Evolutionary conservation across 2,329 filamentous ascomycete genomes (phyloP), one percentile per base, ranked within the genome.

Genomic region (Phyllosticta citriasiana): DNA sequence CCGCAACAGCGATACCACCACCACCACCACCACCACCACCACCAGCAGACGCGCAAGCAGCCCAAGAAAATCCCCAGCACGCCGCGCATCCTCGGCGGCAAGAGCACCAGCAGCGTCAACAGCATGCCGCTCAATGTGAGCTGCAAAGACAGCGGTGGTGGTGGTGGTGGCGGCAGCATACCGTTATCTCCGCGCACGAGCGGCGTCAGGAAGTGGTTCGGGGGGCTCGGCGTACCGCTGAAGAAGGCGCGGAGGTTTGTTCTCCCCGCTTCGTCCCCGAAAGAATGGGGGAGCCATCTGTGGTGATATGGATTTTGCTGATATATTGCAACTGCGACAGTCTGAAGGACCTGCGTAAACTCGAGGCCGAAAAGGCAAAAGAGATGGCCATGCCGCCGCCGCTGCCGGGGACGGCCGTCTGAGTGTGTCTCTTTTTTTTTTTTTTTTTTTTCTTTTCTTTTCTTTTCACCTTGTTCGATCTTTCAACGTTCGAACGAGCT

Each of bases 371-470:
- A 27, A 62, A 62, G 52, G 55, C 60, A 24, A 62, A 58, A 27
- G 60, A 62, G 33, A 62, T 62, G 60, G 25, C 60, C 19, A 62
- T 57, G 51, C 60, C 60, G 4, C 60, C 60, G 25, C 60, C 60
- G 47, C 47, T 62, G 19, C 60, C 60, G 8, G 60, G 60, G 19
- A 62, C 60, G 55, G 60, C 60, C 12, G 56, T 55, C 12, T 62
- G 27, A 54, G 27, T 26, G 8, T 3, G 6, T n/a, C 35, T 47
- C 35, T n/a, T 47, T 16, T 16, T n/a, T 8, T 35, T 35, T 12
- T 35, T 35, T 12, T 16, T 40, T 12, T 12, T 16, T 16, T 16
- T 10, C 33, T 14, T 40, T 40, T 4, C 33, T 40, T 40, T 16
- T 16, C 9, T 40, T 40, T 16, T 16, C 9, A n/a, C 33, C 30